Evolutionary conservation across 495 filamentous ascomycete species (phyloP), one percentile per base, ranked within the genome.

Genomic region (Podospora conica): DNA sequence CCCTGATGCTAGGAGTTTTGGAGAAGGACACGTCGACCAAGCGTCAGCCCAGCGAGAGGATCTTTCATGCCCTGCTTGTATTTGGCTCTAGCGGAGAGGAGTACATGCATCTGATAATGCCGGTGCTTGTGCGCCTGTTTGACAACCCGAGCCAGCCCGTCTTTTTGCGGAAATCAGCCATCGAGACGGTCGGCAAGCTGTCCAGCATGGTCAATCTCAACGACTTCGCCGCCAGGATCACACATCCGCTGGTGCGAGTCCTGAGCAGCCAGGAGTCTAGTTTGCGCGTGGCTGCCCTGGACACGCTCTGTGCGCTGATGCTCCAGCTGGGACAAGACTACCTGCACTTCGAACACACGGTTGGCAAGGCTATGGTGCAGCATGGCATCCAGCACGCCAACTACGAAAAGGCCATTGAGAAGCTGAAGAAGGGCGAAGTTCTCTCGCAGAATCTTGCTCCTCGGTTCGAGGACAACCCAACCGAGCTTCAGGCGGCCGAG

Each of bases 71-170:
- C 2, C 95, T 99, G 72, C 80, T 98, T 53, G 89, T 99, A 0
- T 97, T 99, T 75, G 95, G 96, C n/a, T 88, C 92, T 15, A 97
- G 92, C 71, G 90, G 88, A 18, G 95, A 98, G 74, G 94, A 97
- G 74, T 97, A 98, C 76, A 98, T 99, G 95, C 95, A 98, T 76
- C 83, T 99, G 28, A 98, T 99, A 69, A 93, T 99, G 40, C 95
- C 95, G 9, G 89, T 93, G n/a, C 90, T 99, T 66, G 91, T 99
- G 20, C 85, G 88, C 18, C 86, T 96, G 62, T 97, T 97, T 71
- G 92, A 98, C 70, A 93, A 90, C 66, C 84, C 87, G 21, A 86
- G 88, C 48, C 89, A 95, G 66, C 91, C 91, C 7, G 79, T 84
- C 10, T 86, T 87, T 65, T 84, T 96, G 53, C 89, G 93, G 29